Evolutionary conservation across 805 yeast genomes (phyloP).

Genomic region (Grigorovia jiainica): DNA sequence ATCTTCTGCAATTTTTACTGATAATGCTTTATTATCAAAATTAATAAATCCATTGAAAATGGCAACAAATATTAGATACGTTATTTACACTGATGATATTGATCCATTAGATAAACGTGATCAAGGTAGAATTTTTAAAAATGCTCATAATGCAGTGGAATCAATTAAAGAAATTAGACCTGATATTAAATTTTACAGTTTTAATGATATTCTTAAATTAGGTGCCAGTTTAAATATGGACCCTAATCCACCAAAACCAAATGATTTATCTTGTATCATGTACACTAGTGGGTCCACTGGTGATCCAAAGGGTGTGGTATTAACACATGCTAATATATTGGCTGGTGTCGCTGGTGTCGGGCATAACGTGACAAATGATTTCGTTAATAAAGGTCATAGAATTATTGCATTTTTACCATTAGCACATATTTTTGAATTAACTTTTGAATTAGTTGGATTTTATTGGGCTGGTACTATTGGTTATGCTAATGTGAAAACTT

Average conservation of each 20-base stretch:
- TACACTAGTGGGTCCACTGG: slow-evolving; percentile 74
- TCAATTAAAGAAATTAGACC: slow-evolving; percentile 60
- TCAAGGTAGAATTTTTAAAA: slow-evolving; percentile 48
- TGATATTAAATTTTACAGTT: slow-evolving; percentile 57
- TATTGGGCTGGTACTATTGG: slow-evolving; percentile 89
- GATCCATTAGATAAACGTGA: slow-evolving; percentile 52
- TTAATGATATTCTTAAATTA: slow-evolving; percentile 52
- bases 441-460: slow-evolving; percentile 67
- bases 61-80: slow-evolving; percentile 51
- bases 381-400: slow-evolving; percentile 52
- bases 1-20: slow-evolving; percentile 73
- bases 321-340: slow-evolving; percentile 55
- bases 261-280: slow-evolving; percentile 52
- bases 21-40: slow-evolving; percentile 58
- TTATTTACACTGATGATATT: slow-evolving; percentile 62
- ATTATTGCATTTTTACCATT: slow-evolving; percentile 85
- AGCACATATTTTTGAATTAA: slow-evolving; percentile 92
- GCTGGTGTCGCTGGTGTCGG: slow-evolving; percentile 83
- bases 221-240: slow-evolving; percentile 46
- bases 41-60: slow-evolving; percentile 64
- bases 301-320: slow-evolving; percentile 67
- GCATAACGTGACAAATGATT: slow-evolving; percentile 42
- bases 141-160: slow-evolving; percentile 47
- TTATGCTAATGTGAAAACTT: slow-evolving; percentile 86
- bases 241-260: slow-evolving; percentile 36